A percentile compares a stretch with the other conserved stretches of the same genome.
Evolutionary conservation across 2,329 filamentous ascomycete species (phyloP).

Genomic region (Neopestalotiopsis sp.): DNA sequence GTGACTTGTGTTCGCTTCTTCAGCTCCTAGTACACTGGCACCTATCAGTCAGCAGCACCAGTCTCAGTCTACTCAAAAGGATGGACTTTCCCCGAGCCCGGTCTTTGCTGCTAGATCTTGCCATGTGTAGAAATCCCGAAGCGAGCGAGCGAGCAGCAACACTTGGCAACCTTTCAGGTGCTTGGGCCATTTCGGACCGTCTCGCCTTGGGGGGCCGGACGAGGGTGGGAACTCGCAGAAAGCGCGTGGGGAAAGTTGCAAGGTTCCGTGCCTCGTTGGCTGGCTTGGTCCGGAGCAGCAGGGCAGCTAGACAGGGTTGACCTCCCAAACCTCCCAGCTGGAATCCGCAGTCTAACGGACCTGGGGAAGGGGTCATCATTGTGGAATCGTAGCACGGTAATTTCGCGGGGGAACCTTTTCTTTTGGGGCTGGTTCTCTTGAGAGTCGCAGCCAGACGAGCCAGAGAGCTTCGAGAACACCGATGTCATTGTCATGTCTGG

Average conservation of each 20-base stretch:
- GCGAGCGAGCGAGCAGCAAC: not conserved
- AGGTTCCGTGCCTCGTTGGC: not conserved
- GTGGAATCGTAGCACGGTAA: not conserved
- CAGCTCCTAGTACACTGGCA: not conserved
- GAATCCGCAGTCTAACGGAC: constrained; percentile 4
- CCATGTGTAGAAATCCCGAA: constrained; percentile 7
- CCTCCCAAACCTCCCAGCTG: not conserved
- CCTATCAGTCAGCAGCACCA: not conserved
- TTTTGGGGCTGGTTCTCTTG: too few species aligned
- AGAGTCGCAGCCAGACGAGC: not conserved
- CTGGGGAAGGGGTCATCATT: constrained; percentile 9
- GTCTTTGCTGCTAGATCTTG: not conserved
- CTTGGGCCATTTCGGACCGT: constrained; percentile 7
- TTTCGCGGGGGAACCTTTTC: constrained; percentile 2
- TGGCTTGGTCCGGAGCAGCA: not conserved
- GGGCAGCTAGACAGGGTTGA: not conserved
- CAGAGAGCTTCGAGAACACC: constrained; percentile 2
- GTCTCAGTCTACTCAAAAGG: not conserved
- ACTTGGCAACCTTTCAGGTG: not conserved
- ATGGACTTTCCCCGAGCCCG: not conserved
- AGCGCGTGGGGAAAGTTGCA: constrained; percentile 3
- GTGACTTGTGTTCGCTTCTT: too few species aligned
- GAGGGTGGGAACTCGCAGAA: constrained; percentile 4
- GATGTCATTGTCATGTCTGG: constrained; percentile 6
- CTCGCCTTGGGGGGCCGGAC: constrained; percentile 7